Conservation (phyloP, 169 alveolate species). For the Cryptosporidium felis region DNA sequence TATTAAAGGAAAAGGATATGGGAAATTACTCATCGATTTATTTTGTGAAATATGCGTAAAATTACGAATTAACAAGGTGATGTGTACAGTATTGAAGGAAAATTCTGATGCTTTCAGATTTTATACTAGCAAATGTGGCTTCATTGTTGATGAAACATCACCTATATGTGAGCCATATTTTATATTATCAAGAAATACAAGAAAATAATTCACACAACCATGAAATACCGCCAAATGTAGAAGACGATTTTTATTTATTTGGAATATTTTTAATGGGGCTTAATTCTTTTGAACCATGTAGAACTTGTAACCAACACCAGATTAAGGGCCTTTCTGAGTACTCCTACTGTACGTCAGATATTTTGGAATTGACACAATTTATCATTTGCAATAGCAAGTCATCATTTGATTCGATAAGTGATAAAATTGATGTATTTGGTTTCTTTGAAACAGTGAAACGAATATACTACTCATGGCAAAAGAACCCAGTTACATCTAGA, state of each 20-base stretch:
- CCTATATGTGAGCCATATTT: conserved; percentile 28
- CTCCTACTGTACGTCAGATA: conserved; percentile 22
- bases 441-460: conserved; percentile 40
- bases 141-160: conserved; percentile 21
- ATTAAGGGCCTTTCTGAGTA: conserved; percentile 3
- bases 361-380: conserved; percentile 34
- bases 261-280: not conserved
- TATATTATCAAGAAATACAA: conserved; percentile 10
- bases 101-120: conserved; percentile 4
- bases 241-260: not conserved
- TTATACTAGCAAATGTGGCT: conserved; percentile 33
- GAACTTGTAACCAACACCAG: not conserved
- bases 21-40: conserved; percentile 24
- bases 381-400: conserved; percentile 8
- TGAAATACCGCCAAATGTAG: too few relatives aligned
- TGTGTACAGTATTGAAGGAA: conserved; percentile 51
- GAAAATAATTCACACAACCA: not conserved
- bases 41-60: not conserved
- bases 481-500: conserved; percentile 53
- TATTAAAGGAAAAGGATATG: conserved; percentile 41
- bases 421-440: conserved; percentile 5
- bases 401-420: conserved; percentile 19
- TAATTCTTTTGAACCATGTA: not conserved
- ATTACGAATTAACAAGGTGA: conserved; percentile 4
- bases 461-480: conserved; percentile 25